Base-by-base conservation (phyloP, 108 stramenopile genomes). In the Aurantiochytrium sp. region DNA sequence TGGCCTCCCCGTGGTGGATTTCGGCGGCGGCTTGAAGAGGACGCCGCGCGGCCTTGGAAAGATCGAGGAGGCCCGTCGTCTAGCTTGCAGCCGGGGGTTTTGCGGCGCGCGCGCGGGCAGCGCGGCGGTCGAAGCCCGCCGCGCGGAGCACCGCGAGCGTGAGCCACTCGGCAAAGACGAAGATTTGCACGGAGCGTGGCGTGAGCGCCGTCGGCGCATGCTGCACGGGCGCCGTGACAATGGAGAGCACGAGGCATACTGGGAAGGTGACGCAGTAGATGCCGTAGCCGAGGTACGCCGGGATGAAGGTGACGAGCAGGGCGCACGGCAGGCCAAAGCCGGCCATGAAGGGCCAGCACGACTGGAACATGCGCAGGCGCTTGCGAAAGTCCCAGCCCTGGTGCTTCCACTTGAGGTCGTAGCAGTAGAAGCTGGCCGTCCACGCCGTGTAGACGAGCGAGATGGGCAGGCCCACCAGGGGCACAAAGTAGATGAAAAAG, bases 401-500 rank as follows among this genome's bases (percentile, higher is more conserved):
- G 12, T 48, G 73, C 27, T 48, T 81, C 73, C 73, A 81, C 2
- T 41, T 48, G 4, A 87, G 36, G n/a, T 59, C 55, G 4, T 15
- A 32, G 1, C 21, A 41, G 55, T 55, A 19, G 41, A 87, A 55
- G 39, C 12, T 4, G 55, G 55, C 55, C 36, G 86, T 48, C 55
- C n/a, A 37, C 22, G 37, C 37, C 59, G 86, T 55, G 86, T 87
- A 87, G 24, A 65, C 45, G 39, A 87, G 39, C 24, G 86, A 55
- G 39, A 65, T 30, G 41, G 37, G 37, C 6, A 65, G 55, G 3
- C 55, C 22, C 31, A 86, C 17, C 8, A 54, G 6, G 36, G 42
- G 73, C 50, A 81, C 30, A 42, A 22, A 48, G 30, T 81, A 81
- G n/a, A 81, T 24, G 6, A 41, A 24, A 17, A 41, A 81, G 24